phyloP scores from a whole-genome alignment of 306 rosid genomes.

The Hippophae tibetana region DNA sequence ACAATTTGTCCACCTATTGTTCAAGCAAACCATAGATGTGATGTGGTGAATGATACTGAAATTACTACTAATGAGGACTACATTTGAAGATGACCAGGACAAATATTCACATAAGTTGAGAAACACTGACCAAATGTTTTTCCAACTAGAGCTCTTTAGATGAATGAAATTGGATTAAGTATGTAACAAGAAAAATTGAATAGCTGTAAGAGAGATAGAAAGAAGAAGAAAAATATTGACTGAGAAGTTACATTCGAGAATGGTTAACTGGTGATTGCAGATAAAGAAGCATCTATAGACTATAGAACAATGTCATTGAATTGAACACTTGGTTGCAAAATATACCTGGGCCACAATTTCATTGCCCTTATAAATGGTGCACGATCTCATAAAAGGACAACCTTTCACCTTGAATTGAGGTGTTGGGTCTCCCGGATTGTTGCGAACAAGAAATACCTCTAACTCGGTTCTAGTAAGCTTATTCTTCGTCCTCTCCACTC shows the following conservation, averaged over 20 bases:
- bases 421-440: slow-evolving; percentile 20
- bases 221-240: not conserved
- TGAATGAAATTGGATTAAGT: no score
- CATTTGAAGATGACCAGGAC: no score
- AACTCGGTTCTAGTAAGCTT: slow-evolving; percentile 48
- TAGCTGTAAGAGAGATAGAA: not conserved
- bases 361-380: slow-evolving; percentile 45
- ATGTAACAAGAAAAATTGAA: not conserved
- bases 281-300: not conserved
- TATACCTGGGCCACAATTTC: slow-evolving; percentile 75
- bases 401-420: slow-evolving; percentile 54
- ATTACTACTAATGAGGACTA: no score
- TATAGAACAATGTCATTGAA: no score
- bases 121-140: no score
- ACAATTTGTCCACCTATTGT: not conserved
- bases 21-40: not conserved
- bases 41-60: not conserved
- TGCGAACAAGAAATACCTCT: slow-evolving; percentile 40
- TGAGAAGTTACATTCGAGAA: not conserved
- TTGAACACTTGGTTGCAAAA: not conserved
- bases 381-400: slow-evolving; percentile 55
- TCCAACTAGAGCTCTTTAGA: no score
- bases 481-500: slow-evolving; percentile 42
- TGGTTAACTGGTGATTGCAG: not conserved
- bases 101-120: no score